Percentiles rank a stretch among this genome's conserved stretches.
phyloP scores from a whole-genome alignment of 495 filamentous ascomycete genomes.

The Penicillium arizonense region DNA sequence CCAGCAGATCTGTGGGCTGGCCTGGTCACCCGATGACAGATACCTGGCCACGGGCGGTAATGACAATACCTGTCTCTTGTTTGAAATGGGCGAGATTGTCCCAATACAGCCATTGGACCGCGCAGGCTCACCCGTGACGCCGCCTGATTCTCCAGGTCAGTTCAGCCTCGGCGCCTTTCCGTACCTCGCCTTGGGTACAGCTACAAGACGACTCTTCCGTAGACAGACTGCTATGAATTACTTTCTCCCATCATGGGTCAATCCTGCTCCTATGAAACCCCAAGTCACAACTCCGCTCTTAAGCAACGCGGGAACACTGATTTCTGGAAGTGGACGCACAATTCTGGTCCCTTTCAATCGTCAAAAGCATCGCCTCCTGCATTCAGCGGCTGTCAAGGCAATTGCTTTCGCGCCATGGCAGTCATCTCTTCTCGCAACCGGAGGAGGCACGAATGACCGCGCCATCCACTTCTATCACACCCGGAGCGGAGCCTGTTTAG shows the following conservation, averaged over 20 bases:
- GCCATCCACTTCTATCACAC: constrained; percentile 96
- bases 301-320: constrained; percentile 27
- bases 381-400: constrained; percentile 91
- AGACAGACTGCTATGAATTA: constrained; percentile 24
- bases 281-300: constrained; percentile 22
- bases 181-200: constrained; percentile 12
- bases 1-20: constrained; percentile 89
- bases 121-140: background rate
- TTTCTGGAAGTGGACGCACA: constrained; percentile 30
- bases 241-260: constrained; percentile 30
- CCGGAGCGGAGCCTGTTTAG: constrained; percentile 77
- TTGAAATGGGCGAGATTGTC: constrained; percentile 64
- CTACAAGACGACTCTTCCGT: constrained; percentile 16
- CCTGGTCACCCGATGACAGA: constrained; percentile 77
- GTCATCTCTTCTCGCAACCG: constrained; percentile 80
- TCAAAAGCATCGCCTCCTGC: constrained; percentile 70
- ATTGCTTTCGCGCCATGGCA: constrained; percentile 98
- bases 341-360: constrained; percentile 42
- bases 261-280: constrained; percentile 15
- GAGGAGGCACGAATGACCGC: constrained; percentile 90
- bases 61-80: constrained; percentile 85
- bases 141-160: constrained; percentile 7
- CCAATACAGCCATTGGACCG: constrained; percentile 16
- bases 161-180: constrained; percentile 20
- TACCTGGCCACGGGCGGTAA: constrained; percentile 89